A percentile compares a stretch with the other conserved stretches of the same genome.
These are phyloP conservation scores for Aureobasidium musti DNA, from an alignment of 2,329 filamentous ascomycete genomes.

Conservation along the genomic window DNA sequence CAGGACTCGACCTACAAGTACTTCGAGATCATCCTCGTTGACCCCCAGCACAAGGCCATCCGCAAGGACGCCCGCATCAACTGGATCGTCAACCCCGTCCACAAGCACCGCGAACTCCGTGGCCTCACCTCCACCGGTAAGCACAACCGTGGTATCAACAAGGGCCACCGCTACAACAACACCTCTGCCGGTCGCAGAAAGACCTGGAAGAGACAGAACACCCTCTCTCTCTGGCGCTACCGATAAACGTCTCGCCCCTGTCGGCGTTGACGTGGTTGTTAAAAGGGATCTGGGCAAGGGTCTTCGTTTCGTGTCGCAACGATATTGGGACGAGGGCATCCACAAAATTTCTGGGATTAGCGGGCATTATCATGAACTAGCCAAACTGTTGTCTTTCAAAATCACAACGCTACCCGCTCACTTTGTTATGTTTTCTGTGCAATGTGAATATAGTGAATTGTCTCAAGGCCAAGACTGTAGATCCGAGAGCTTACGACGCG, in stretches of 20 bases:
- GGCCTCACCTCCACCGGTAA: constrained; percentile 98
- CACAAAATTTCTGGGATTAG: constrained; percentile 30
- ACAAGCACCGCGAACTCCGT: constrained; percentile 99
- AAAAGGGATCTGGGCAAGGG: constrained; percentile 14
- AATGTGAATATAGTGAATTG: constrained; percentile 5
- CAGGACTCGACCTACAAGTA: constrained; percentile 99
- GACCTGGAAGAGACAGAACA: constrained; percentile 99
- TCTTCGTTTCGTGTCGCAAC: constrained; percentile 18
- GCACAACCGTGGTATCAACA: constrained; percentile 99
- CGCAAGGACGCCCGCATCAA: constrained; percentile 99
- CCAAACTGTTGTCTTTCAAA: constrained; percentile 28
- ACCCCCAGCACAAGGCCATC: constrained; percentile 99
- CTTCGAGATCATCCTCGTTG: constrained; percentile 99
- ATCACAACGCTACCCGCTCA: constrained; percentile 30
- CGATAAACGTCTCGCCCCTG: constrained; percentile 60
- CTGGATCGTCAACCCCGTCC: constrained; percentile 99
- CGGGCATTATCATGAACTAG: constrained; percentile 30
- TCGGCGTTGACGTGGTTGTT: constrained; percentile 19
- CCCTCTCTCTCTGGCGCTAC: constrained; percentile 98
- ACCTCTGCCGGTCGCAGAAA: constrained; percentile 95
- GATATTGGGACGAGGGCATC: constrained; percentile 24
- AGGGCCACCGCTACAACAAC: constrained; percentile 99
- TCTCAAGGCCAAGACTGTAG: background rate
- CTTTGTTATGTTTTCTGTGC: background rate
- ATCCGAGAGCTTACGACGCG: constrained; percentile 1